A percentile compares a stretch with the other conserved stretches of the same genome.
Evolutionary conservation across 2,329 filamentous ascomycete species (phyloP).

Genomic region (Fusarium nisikadoi): DNA sequence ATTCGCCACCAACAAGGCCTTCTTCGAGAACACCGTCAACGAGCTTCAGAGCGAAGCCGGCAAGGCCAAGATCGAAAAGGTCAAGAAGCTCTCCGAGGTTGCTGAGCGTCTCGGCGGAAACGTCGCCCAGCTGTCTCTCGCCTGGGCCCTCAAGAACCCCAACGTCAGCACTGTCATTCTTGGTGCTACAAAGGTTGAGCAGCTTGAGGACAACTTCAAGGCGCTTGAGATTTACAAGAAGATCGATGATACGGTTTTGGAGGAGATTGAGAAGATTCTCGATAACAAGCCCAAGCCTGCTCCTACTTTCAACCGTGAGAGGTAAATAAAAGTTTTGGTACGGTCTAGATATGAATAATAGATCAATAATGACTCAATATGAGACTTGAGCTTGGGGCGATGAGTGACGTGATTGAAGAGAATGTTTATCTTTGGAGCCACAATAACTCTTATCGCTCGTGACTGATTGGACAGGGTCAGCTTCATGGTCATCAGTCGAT

Average conservation of each 20-base stretch:
- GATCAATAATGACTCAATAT: neutral
- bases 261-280: constrained; percentile 41
- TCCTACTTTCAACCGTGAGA: constrained; percentile 33
- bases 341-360: constrained; percentile 1
- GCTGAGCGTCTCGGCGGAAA: constrained; percentile 42
- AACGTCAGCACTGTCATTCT: constrained; percentile 47
- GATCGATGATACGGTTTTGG: constrained; percentile 31
- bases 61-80: constrained; percentile 44
- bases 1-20: constrained; percentile 53
- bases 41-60: constrained; percentile 29
- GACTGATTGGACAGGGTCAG: too few species aligned
- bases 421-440: neutral
- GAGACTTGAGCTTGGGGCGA: neutral
- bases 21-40: constrained; percentile 29
- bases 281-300: constrained; percentile 35
- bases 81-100: constrained; percentile 37
- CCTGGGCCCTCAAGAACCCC: constrained; percentile 43
- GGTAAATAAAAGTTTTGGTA: constrained; percentile 6
- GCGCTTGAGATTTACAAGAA: constrained; percentile 37
- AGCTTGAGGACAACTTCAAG: constrained; percentile 43
- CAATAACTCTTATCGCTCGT: neutral
- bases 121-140: constrained; percentile 40
- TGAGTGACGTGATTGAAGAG: neutral
- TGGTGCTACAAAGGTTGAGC: constrained; percentile 43
- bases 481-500: too few species aligned